Evolutionary conservation across 148 eudicot genomes (phyloP).

Genomic region (Talinum fruticosum): DNA sequence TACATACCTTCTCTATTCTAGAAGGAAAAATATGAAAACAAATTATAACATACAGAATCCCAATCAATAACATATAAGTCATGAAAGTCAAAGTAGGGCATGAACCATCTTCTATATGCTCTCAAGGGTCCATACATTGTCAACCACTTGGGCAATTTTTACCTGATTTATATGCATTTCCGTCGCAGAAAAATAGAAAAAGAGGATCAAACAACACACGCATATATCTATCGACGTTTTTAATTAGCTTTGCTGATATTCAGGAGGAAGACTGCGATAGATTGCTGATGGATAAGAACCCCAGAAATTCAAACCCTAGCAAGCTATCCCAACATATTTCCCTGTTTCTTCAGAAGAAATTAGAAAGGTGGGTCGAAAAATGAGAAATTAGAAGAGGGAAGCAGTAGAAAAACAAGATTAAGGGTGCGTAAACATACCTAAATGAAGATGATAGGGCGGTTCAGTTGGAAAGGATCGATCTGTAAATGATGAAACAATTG

Average conservation of each 20-base stretch:
- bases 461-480: conserved; percentile 23
- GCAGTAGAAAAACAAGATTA: not conserved
- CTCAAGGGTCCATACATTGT: not conserved
- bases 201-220: not conserved
- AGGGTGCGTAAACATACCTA: not conserved
- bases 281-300: too few species aligned
- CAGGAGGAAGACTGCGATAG: not conserved
- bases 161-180: not conserved
- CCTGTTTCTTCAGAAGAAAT: too few species aligned
- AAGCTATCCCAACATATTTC: too few species aligned
- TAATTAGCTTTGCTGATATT: not conserved
- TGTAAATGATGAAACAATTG: not conserved
- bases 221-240: not conserved
- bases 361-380: too few species aligned
- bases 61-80: not conserved
- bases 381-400: not conserved
- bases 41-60: too few species aligned
- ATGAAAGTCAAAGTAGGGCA: conserved; percentile 6
- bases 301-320: not conserved
- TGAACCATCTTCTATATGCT: not conserved
- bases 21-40: not conserved
- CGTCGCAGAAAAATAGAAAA: too few species aligned
- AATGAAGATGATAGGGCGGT: not conserved
- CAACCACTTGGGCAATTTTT: not conserved
- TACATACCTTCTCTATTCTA: too few species aligned